Conservation (phyloP, 768 basidiomycete species). For the Suillus paluster region DNA sequence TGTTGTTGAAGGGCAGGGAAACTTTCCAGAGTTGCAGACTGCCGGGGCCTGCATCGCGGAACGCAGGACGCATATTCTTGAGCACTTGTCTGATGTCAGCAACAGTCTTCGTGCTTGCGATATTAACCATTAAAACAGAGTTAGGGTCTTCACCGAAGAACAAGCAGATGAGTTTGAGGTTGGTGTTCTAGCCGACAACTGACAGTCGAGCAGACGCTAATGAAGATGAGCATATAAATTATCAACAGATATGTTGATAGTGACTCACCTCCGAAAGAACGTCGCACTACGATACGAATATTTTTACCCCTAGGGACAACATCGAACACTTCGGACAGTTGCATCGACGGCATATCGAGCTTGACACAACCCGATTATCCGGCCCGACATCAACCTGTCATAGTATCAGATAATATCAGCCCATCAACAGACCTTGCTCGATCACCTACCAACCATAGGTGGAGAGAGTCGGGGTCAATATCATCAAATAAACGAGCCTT, state of each 20-base stretch:
- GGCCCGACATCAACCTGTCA: background rate
- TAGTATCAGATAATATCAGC: background rate
- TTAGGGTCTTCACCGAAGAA: background rate
- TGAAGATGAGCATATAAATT: background rate
- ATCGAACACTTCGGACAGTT: background rate
- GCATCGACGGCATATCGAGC: background rate
- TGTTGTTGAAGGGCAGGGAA: background rate
- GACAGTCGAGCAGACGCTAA: background rate
- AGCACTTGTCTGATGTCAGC: conserved; percentile 1
- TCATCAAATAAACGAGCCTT: background rate
- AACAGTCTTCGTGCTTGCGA: conserved; percentile 8
- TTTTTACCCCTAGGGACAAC: background rate
- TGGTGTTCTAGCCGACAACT: background rate
- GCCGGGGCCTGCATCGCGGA: no score
- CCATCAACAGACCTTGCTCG: background rate
- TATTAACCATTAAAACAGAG: conserved; percentile 6
- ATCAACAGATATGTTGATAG: background rate
- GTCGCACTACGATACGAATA: background rate
- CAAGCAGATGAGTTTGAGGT: conserved; percentile 7
- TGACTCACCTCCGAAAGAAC: background rate
- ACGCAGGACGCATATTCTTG: background rate
- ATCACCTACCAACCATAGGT: background rate
- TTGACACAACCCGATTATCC: no score
- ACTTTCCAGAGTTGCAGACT: background rate
- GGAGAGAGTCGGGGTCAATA: background rate